phyloP scores from a whole-genome alignment of 257 asterid species.

The Nyctanthes arbortristis region DNA sequence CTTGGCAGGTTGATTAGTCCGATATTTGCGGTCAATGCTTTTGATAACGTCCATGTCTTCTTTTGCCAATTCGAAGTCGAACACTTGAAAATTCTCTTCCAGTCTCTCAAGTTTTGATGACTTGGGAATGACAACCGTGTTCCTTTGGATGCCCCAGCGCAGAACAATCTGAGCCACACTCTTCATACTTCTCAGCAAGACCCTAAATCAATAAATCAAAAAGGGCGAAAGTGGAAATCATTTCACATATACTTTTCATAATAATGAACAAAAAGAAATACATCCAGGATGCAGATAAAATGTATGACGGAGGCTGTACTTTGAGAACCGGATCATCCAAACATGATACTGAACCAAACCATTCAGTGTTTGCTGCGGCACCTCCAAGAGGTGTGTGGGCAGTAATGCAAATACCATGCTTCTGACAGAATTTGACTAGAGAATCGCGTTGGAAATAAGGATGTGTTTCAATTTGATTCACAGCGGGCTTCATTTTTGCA shows the following conservation, averaged over 20 bases:
- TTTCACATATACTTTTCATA: background rate
- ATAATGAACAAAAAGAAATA: background rate
- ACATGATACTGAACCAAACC: slow-evolving; percentile 70
- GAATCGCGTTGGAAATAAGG: slow-evolving; percentile 78
- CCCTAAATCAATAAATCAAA: slow-evolving; percentile 46
- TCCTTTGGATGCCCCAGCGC: slow-evolving; percentile 62
- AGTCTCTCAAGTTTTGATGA: slow-evolving; percentile 58
- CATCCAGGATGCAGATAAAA: background rate
- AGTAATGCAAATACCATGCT: slow-evolving; percentile 59
- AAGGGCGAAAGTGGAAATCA: slow-evolving; percentile 5
- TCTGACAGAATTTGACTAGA: slow-evolving; percentile 72
- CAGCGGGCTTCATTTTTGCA: slow-evolving; percentile 69
- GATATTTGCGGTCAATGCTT: slow-evolving; percentile 40
- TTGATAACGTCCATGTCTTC: slow-evolving; percentile 50
- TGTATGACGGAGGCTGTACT: slow-evolving; percentile 24
- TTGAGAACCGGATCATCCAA: slow-evolving; percentile 59
- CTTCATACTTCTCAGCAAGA: slow-evolving; percentile 48
- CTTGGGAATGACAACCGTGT: slow-evolving; percentile 56
- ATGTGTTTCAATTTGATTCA: slow-evolving; percentile 69
- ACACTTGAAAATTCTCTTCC: slow-evolving; percentile 46
- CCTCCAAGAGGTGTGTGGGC: slow-evolving; percentile 87
- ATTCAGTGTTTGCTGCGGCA: slow-evolving; percentile 57
- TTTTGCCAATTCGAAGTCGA: slow-evolving; percentile 44
- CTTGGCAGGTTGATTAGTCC: slow-evolving; percentile 64
- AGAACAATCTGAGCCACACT: slow-evolving; percentile 62